Evolutionary conservation across 169 alveolate species (phyloP).

Genomic region (Cryptosporidium parvum): DNA sequence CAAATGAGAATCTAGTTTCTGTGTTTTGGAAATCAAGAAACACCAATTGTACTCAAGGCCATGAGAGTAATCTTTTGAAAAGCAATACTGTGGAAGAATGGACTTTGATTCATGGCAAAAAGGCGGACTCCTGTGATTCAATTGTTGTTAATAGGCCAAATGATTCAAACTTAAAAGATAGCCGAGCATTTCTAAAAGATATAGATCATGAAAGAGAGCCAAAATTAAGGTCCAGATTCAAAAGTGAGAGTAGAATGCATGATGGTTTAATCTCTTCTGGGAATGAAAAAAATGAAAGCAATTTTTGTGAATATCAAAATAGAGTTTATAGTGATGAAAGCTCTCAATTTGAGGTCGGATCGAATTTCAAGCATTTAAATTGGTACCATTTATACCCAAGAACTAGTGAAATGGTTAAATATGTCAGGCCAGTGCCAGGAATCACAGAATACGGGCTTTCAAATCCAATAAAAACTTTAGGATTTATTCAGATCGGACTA

Average conservation of each 20-base stretch:
- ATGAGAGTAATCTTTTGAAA: not conserved
- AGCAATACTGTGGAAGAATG: slow-evolving; percentile 15
- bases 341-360: not conserved
- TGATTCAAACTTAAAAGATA: not conserved
- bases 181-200: not conserved
- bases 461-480: slow-evolving; percentile 66
- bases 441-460: slow-evolving; percentile 62
- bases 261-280: not conserved
- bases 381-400: slow-evolving; percentile 74
- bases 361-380: not conserved
- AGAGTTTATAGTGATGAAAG: not conserved
- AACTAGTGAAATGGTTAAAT: slow-evolving; percentile 37
- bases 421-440: slow-evolving; percentile 69
- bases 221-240: not conserved
- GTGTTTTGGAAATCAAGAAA: not conserved
- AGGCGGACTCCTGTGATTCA: not conserved
- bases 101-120: slow-evolving; percentile 31
- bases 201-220: not conserved
- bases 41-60: not conserved
- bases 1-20: not conserved
- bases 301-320: not conserved
- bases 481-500: slow-evolving; percentile 56
- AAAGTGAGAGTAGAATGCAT: not conserved
- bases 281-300: slow-evolving; percentile 5
- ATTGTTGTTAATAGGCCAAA: not conserved